Evolutionary conservation across 305 asterid genomes (phyloP), one percentile per base, ranked within the genome.

Genomic region (Fraxinus paxiana): DNA sequence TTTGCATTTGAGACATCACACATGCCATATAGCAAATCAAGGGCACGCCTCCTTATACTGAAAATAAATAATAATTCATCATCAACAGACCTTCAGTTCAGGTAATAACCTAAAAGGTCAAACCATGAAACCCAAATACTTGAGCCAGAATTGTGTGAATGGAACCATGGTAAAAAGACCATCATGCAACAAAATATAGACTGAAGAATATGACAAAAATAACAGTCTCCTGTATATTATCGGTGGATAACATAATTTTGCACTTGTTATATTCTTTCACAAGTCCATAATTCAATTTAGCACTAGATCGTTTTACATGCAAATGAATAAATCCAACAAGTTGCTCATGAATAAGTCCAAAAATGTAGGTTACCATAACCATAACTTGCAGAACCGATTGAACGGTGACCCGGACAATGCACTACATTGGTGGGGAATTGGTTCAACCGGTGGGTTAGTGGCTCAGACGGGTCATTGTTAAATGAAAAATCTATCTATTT

Each of bases 1-100:
- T 96, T 94, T 26, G 99, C 99, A 83, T 96, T 96, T 72, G 99
- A 92, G 90, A 96, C 96, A 89, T 96, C 99, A 82, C 99, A 96
- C 98, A 96, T 96, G 85, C 99, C 98, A 86, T 96, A 94, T 30
- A 96, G 90, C 92, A 96, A 89, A 91, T 96, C 99, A 85, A 96
- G 98, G 77, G 99, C 98, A 81, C 99, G 98, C 76, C 98, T 93
- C 79, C 99, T 91, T 48, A 96, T 96, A 87, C 98, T 96, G 97
- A 76, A 79, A 81, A 24, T 15, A 15, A 48, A 15, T 48, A 48
- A 76, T 28, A 59, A 84, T 77, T 71, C 73, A 82, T 15, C 15
- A 31, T 85, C 81, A 84, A 79, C 77, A 79, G 56, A 30, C 8
- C 54, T 26, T 18, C 28, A 9, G 59, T 48, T 37, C 12, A 73